Evolutionary conservation across 345 rosid species (phyloP), one percentile per base, ranked within the genome.

Genomic region (thale cress (Arabidopsis thaliana)): DNA sequence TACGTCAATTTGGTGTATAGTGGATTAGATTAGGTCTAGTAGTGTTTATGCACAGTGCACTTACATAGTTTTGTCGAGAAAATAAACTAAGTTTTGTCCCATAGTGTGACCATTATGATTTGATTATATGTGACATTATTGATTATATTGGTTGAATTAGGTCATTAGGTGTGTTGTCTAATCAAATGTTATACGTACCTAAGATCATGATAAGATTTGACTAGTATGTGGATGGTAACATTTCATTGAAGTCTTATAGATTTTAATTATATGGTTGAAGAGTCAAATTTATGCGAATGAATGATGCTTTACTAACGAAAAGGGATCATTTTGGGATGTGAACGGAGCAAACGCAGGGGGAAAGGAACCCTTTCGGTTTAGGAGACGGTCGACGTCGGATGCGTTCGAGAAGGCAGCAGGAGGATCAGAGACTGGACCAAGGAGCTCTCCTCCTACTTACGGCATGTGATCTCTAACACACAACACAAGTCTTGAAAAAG

Each of bases 381-480:
- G 96, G 45, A 85, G 97, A 70, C 74, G 82, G 76, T 95, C 97
- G 6, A 72, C 88, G 11, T 90, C 97, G 46, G 97, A 95, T 16
- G 91, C 89, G 2, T 82, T 79, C 59, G 93, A 91, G 81, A 88
- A 89, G 88, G 71, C 80, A 50, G 42, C 76, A 77, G 75, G 74
- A 46, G 81, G 79, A 42, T 83, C 80, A 44, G 93, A 78, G 85
- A 84, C 12, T 85, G 85, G 92, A 87, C 82, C 87, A 80, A 73
- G 92, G 83, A 83, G 82, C 84, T 74, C 93, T 85, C 23, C 84
- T 89, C 67, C 97, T 95, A 81, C 97, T 87, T 84, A 84, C 84
- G 84, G 90, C 87, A 74, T 87, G 84, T 95, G 97, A 95, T 69
- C 71, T 80, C 59, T 80, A 60, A 68, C 74, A 8, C 41, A 33